phyloP scores from a whole-genome alignment of 2,329 filamentous ascomycete species.

The Cladobotryum protrusum region DNA sequence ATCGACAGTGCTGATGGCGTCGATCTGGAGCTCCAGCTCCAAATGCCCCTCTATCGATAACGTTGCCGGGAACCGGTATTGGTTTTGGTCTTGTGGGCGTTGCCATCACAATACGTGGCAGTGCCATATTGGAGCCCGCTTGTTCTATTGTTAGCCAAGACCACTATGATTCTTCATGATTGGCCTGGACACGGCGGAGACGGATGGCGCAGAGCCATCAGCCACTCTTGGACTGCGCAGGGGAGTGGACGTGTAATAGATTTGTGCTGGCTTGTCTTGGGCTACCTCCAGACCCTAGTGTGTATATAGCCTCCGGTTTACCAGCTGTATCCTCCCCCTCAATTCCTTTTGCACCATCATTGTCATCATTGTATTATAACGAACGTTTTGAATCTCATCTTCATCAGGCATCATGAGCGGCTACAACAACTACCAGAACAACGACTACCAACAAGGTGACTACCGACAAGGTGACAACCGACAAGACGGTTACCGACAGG shows the following conservation, averaged over 20 bases:
- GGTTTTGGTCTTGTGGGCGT: too few relatives aligned
- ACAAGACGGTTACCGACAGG: too few relatives aligned
- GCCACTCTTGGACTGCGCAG: conserved; percentile 7
- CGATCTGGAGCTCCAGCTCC: too few relatives aligned
- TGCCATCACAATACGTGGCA: conserved; percentile 8
- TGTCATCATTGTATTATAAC: not conserved
- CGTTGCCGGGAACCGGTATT: too few relatives aligned
- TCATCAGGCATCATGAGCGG: conserved; percentile 6
- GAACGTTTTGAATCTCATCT: not conserved
- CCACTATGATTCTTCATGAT: not conserved
- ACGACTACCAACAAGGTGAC: not conserved
- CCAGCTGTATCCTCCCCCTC: not conserved
- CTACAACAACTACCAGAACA: conserved; percentile 5
- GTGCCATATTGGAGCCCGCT: conserved; percentile 11
- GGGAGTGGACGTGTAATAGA: conserved; percentile 5
- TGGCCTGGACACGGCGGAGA: not conserved
- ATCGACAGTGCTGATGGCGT: too few relatives aligned
- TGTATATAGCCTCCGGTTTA: not conserved
- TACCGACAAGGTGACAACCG: not conserved
- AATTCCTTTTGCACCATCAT: not conserved
- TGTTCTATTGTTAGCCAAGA: not conserved
- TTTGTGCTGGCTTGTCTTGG: not conserved
- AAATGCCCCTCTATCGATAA: too few relatives aligned
- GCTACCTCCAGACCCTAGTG: not conserved
- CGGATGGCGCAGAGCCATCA: conserved; percentile 4